Percentiles rank a stretch among this genome's conserved stretches.
Evolutionary conservation across 2,329 filamentous ascomycete genomes (phyloP).

Genomic region (Coleophoma crateriformis): DNA sequence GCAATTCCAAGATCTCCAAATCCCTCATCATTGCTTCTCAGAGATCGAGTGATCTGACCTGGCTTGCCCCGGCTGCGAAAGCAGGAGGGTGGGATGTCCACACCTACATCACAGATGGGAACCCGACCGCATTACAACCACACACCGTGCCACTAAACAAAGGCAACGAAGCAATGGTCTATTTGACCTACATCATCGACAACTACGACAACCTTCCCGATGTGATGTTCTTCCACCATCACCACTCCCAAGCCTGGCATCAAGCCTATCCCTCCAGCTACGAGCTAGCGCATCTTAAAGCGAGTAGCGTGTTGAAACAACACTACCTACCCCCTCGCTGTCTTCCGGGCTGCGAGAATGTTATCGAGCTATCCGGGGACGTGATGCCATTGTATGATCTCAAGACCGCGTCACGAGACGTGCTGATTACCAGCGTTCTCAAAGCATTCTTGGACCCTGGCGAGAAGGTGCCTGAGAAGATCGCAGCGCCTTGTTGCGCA

Average conservation of each 20-base stretch:
- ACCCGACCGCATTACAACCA: slow-evolving; percentile 30
- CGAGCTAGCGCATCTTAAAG: neutral
- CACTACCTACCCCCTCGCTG: neutral
- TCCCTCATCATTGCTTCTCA: slow-evolving; percentile 43
- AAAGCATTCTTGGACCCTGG: slow-evolving; percentile 33
- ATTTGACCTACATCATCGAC: slow-evolving; percentile 34
- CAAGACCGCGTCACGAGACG: slow-evolving; percentile 24
- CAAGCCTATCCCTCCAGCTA: neutral
- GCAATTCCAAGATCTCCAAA: slow-evolving; percentile 5
- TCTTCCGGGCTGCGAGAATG: slow-evolving; percentile 28
- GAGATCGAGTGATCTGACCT: slow-evolving; percentile 31
- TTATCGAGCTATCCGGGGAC: slow-evolving; percentile 33
- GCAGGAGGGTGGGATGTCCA: slow-evolving; percentile 4
- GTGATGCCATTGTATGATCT: neutral
- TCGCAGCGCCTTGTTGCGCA: slow-evolving; percentile 55
- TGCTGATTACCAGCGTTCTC: slow-evolving; percentile 35
- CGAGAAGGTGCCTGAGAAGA: slow-evolving; percentile 33
- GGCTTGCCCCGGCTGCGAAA: slow-evolving; percentile 6
- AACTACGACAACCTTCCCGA: neutral
- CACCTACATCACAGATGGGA: slow-evolving; percentile 43
- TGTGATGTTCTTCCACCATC: neutral
- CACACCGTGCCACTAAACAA: slow-evolving; percentile 45
- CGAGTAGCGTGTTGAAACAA: neutral
- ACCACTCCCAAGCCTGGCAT: neutral
- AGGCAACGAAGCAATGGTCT: slow-evolving; percentile 47